These are phyloP conservation scores for Colletotrichum abscissum DNA, from an alignment of 2,329 filamentous ascomycete genomes.

Conservation along the genomic window DNA sequence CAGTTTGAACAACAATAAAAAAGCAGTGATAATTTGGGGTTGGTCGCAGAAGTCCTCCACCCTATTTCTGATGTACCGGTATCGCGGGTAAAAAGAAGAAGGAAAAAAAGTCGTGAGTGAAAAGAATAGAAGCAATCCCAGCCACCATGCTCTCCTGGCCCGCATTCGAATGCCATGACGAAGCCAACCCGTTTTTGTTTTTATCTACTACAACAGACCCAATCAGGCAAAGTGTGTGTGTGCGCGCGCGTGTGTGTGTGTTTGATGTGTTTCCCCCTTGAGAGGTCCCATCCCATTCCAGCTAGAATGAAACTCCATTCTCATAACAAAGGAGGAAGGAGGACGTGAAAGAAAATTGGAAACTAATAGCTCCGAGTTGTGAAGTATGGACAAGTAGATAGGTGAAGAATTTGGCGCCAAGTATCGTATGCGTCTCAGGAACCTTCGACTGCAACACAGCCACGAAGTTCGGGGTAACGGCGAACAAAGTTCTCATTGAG, in stretches of 20 bases:
- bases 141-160: conserved; percentile 4
- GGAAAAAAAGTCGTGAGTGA: background rate
- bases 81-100: background rate
- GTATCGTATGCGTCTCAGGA: conserved; percentile 6
- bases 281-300: conserved; percentile 29
- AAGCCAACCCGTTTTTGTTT: conserved; percentile 22
- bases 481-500: conserved; percentile 40
- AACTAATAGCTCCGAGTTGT: background rate
- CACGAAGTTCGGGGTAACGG: conserved; percentile 43
- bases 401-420: background rate
- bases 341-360: conserved; percentile 7
- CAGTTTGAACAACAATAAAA: background rate
- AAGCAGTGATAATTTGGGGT: background rate
- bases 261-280: background rate
- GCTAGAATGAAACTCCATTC: conserved; percentile 26
- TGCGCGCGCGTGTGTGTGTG: background rate
- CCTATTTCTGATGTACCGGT: conserved; percentile 19
- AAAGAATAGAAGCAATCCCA: conserved; percentile 2
- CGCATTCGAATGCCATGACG: conserved; percentile 23
- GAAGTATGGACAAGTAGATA: background rate
- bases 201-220: conserved; percentile 30
- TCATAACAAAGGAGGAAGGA: conserved; percentile 3
- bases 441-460: conserved; percentile 34
- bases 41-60: conserved; percentile 3
- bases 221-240: conserved; percentile 11